Conservation (phyloP, 2,329 filamentous ascomycete genomes). For the Metarhizium humberi region DNA sequence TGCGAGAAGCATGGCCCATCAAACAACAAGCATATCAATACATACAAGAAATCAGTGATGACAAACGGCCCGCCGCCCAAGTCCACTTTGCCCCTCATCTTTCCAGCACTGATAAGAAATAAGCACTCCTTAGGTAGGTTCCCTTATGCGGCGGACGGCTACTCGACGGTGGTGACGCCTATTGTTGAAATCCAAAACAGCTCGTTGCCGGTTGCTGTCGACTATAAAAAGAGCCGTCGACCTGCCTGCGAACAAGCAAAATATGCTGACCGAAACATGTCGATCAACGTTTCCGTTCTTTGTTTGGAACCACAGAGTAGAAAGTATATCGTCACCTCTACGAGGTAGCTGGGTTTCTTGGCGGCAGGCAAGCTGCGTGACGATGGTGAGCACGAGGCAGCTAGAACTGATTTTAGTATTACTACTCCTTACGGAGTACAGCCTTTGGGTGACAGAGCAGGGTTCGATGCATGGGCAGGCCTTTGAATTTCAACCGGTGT, state of each 20-base stretch:
- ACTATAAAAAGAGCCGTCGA: no score
- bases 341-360: not conserved
- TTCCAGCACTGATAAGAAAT: not conserved
- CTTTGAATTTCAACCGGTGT: constrained; percentile 1
- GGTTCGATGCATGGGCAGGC: not conserved
- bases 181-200: no score
- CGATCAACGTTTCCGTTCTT: not conserved
- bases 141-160: not conserved
- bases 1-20: no score
- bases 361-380: not conserved
- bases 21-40: not conserved
- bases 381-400: not conserved
- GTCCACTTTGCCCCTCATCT: not conserved
- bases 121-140: no score
- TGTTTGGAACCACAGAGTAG: not conserved
- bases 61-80: not conserved
- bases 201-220: no score
- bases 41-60: not conserved
- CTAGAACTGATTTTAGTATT: not conserved
- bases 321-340: not conserved
- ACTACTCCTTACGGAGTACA: not conserved
- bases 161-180: no score
- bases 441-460: not conserved
- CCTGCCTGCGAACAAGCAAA: no score
- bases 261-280: not conserved